phyloP scores from a whole-genome alignment of 306 rosid genomes.

The Malus fusca region DNA sequence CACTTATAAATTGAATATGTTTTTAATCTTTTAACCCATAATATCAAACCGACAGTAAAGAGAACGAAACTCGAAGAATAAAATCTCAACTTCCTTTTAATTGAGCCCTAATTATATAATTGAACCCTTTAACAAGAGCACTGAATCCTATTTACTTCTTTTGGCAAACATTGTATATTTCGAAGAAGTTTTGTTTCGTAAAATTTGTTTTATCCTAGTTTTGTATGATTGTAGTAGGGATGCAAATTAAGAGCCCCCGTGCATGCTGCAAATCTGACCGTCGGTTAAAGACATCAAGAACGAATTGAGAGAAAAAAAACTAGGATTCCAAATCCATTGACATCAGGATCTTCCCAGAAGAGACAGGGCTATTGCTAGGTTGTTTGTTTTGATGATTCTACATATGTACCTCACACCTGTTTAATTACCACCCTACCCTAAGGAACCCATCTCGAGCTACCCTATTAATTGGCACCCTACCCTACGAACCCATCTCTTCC shows the following conservation, averaged over 20 bases:
- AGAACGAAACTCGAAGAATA: too few species aligned
- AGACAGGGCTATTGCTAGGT: background rate
- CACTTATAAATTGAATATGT: too few species aligned
- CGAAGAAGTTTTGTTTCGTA: too few species aligned
- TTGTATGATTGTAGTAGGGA: background rate
- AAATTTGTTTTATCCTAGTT: background rate
- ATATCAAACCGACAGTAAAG: too few species aligned
- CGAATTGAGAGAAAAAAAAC: background rate
- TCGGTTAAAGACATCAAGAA: background rate
- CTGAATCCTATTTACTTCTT: too few species aligned
- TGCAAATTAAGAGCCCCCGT: background rate
- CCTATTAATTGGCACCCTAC: too few species aligned
- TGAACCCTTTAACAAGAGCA: too few species aligned
- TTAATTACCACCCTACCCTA: background rate
- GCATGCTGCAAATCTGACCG: slow-evolving; percentile 1
- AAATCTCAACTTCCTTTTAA: too few species aligned
- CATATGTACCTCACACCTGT: background rate
- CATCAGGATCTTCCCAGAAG: background rate
- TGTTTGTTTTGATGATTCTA: background rate
- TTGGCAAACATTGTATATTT: too few species aligned
- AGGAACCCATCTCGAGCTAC: background rate
- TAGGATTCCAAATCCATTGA: background rate
- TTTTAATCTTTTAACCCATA: too few species aligned
- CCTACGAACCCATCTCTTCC: too few species aligned
- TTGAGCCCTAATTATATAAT: too few species aligned